Percentiles rank a stretch among this genome's conserved stretches.
Conservation (phyloP, 345 rosid species). For the Melaleuca quinquenervia region DNA sequence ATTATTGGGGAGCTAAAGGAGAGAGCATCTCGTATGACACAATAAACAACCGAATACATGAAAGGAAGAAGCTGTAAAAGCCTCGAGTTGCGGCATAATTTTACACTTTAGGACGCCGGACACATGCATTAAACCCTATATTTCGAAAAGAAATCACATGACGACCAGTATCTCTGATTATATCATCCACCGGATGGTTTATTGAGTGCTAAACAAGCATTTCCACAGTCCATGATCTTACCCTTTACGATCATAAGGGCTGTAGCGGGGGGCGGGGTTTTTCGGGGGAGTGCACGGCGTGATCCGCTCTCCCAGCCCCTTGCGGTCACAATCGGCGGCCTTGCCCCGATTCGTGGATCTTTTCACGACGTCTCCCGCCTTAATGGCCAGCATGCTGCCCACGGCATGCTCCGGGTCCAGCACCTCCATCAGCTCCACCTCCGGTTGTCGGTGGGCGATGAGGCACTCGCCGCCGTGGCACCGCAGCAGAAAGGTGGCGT, state of each 20-base stretch:
- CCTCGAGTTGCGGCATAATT: not conserved
- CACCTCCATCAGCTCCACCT: not conserved
- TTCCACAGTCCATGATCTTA: not conserved
- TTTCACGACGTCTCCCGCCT: rapidly evolving
- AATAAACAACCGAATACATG: not conserved
- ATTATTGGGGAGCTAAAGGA: too few relatives aligned
- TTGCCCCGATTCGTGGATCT: rapidly evolving
- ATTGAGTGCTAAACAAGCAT: not conserved
- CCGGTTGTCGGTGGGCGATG: not conserved
- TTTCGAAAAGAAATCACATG: not conserved
- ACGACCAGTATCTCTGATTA: not conserved
- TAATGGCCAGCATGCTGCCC: not conserved
- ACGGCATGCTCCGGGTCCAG: not conserved
- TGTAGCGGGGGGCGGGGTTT: too few relatives aligned
- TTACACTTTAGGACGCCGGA: not conserved
- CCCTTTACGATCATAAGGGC: too few relatives aligned
- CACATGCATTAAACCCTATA: not conserved
- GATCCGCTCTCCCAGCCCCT: not conserved
- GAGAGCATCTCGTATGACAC: not conserved
- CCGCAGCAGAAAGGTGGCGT: not conserved
- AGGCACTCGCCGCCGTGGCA: not conserved
- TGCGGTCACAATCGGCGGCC: not conserved
- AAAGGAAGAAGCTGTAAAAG: not conserved
- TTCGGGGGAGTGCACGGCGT: not conserved
- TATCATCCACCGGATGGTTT: not conserved